These are phyloP conservation scores for Xerocomus spinulosus DNA, from an alignment of 768 basidiomycete genomes.

Conservation along the genomic window DNA sequence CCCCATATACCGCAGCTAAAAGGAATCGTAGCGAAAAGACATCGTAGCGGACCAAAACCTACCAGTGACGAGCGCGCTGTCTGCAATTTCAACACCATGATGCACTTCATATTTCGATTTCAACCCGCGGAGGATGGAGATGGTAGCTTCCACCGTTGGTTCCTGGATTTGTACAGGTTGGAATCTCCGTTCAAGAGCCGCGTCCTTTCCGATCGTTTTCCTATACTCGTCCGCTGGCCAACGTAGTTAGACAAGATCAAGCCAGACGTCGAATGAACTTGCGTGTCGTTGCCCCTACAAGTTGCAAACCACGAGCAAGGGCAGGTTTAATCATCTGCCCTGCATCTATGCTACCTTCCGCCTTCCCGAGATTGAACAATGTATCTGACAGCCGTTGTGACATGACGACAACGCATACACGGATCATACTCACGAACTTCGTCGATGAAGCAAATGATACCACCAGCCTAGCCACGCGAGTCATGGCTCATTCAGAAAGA, in stretches of 20 bases:
- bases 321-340: constrained; percentile 94
- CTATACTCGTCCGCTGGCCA: constrained; percentile 71
- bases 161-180: constrained; percentile 88
- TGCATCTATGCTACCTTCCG: constrained; percentile 88
- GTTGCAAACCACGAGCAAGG: constrained; percentile 78
- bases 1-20: constrained; percentile 75
- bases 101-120: constrained; percentile 87
- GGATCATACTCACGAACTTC: constrained; percentile 73
- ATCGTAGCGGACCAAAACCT: constrained; percentile 8
- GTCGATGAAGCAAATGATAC: constrained; percentile 90
- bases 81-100: constrained; percentile 89
- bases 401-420: not conserved
- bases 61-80: constrained; percentile 84
- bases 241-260: not conserved
- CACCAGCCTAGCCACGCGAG: constrained; percentile 47
- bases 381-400: constrained; percentile 43
- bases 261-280: constrained; percentile 23
- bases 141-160: constrained; percentile 79
- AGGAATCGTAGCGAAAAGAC: not conserved
- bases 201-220: constrained; percentile 89
- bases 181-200: constrained; percentile 87
- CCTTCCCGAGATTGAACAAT: constrained; percentile 84
- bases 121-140: constrained; percentile 82
- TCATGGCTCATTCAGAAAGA: constrained; percentile 18
- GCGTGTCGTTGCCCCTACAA: constrained; percentile 91